Evolutionary conservation across 2,329 filamentous ascomycete species (phyloP).

Genomic region (Capronia americana): DNA sequence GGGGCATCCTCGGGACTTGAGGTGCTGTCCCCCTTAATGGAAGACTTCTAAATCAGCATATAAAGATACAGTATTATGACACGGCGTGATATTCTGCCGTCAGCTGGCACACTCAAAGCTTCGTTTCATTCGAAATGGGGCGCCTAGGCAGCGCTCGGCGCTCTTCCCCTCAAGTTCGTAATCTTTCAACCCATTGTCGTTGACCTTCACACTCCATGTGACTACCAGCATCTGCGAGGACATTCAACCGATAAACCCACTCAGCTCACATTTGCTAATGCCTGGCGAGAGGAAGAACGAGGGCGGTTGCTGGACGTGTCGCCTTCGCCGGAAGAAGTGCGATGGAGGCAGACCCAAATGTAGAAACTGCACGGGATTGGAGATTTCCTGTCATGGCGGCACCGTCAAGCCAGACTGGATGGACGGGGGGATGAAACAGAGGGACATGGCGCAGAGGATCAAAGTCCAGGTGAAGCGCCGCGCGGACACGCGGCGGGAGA

Average conservation of each 20-base stretch:
- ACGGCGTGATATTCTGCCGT: no score
- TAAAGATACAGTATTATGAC: no score
- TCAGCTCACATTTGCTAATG: not conserved
- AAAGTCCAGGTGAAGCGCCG: conserved; percentile 64
- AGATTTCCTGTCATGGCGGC: conserved; percentile 63
- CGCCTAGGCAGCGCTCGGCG: not conserved
- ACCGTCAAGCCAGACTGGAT: conserved; percentile 64
- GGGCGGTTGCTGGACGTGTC: conserved; percentile 35
- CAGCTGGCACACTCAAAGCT: no score
- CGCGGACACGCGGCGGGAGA: conserved; percentile 52
- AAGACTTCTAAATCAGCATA: no score
- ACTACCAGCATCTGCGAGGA: not conserved
- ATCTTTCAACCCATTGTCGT: not conserved
- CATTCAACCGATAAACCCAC: not conserved
- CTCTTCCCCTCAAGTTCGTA: not conserved
- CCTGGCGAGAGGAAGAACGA: not conserved
- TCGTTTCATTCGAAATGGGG: no score
- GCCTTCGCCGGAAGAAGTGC: conserved; percentile 67
- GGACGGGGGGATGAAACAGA: conserved; percentile 59
- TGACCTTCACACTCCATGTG: not conserved
- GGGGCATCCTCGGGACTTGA: no score
- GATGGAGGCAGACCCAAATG: conserved; percentile 62
- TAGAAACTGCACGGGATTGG: conserved; percentile 57
- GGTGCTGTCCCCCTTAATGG: no score
- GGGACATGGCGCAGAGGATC: conserved; percentile 59